A percentile compares a stretch with the other conserved stretches of the same genome.
These are phyloP conservation scores for Scutellaria baicalensis DNA, from an alignment of 257 asterid species.

Conservation along the genomic window DNA sequence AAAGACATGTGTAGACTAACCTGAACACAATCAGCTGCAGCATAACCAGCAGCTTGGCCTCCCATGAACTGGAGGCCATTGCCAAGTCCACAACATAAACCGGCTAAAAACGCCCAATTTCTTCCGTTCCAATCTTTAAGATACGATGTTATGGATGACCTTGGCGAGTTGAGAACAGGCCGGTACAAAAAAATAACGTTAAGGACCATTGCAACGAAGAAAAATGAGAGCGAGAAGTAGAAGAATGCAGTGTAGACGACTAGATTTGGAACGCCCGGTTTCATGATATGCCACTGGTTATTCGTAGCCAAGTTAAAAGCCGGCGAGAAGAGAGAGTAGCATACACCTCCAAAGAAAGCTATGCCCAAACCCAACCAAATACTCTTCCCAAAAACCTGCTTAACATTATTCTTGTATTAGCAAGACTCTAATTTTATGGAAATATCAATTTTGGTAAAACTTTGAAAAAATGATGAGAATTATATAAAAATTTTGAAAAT, in stretches of 20 bases:
- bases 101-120: slow-evolving; percentile 33
- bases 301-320: slow-evolving; percentile 52
- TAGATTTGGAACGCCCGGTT: slow-evolving; percentile 26
- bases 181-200: slow-evolving; percentile 29
- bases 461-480: no score
- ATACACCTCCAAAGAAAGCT: slow-evolving; percentile 36
- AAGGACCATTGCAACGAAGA: slow-evolving; percentile 25
- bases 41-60: slow-evolving; percentile 57
- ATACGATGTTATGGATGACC: slow-evolving; percentile 35
- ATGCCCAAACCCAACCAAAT: slow-evolving; percentile 32
- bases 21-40: slow-evolving; percentile 58
- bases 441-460: no score
- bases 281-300: slow-evolving; percentile 35
- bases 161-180: slow-evolving; percentile 38
- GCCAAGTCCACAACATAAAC: slow-evolving; percentile 38
- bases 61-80: slow-evolving; percentile 56
- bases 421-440: no score
- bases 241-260: slow-evolving; percentile 45
- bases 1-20: neutral
- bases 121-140: slow-evolving; percentile 36
- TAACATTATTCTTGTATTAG: neutral
- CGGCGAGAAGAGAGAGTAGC: slow-evolving; percentile 46
- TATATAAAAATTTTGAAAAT: no score
- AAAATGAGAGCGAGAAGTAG: slow-evolving; percentile 47
- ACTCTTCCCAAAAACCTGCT: slow-evolving; percentile 41